Evolutionary conservation across 371 early-diverging fungal species (phyloP).

Genomic region (Rhizopus arrhizus): DNA sequence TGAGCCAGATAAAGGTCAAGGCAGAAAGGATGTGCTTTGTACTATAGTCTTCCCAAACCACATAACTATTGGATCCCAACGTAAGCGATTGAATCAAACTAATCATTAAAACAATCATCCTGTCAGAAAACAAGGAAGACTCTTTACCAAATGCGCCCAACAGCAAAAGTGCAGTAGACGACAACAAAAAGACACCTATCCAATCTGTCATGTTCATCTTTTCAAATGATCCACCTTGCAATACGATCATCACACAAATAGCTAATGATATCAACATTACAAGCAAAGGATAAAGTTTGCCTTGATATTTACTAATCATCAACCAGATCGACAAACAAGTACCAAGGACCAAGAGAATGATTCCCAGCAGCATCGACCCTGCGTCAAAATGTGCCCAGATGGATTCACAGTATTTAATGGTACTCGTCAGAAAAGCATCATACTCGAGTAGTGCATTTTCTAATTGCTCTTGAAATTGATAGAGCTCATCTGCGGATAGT

Average conservation of each 20-base stretch:
- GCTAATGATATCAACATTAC: neutral
- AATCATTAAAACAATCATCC: slow-evolving; percentile 22
- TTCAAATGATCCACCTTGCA: slow-evolving; percentile 35
- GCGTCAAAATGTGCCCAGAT: slow-evolving; percentile 95
- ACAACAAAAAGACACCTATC: slow-evolving; percentile 26
- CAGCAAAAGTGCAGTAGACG: neutral
- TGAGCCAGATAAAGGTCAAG: slow-evolving; percentile 32
- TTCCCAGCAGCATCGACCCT: slow-evolving; percentile 63
- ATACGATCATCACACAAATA: neutral
- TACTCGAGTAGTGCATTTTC: slow-evolving; percentile 53
- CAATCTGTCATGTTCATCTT: slow-evolving; percentile 40
- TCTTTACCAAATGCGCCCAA: neutral
- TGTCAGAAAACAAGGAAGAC: neutral
- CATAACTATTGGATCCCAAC: slow-evolving; percentile 87
- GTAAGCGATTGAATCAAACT: slow-evolving; percentile 60
- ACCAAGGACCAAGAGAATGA: slow-evolving; percentile 45
- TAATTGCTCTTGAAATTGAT: slow-evolving; percentile 18
- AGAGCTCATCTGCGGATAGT: slow-evolving; percentile 6
- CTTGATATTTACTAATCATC: neutral
- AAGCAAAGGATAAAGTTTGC: neutral
- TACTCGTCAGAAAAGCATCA: slow-evolving; percentile 63
- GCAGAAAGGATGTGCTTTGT: slow-evolving; percentile 52
- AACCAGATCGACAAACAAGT: slow-evolving; percentile 15
- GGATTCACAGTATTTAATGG: slow-evolving; percentile 72
- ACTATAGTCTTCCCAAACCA: slow-evolving; percentile 82